Percentiles rank a stretch among this genome's conserved stretches.
These are phyloP conservation scores for Dothideomycetidae sp. DNA, from an alignment of 2,329 filamentous ascomycete genomes.

Conservation along the genomic window DNA sequence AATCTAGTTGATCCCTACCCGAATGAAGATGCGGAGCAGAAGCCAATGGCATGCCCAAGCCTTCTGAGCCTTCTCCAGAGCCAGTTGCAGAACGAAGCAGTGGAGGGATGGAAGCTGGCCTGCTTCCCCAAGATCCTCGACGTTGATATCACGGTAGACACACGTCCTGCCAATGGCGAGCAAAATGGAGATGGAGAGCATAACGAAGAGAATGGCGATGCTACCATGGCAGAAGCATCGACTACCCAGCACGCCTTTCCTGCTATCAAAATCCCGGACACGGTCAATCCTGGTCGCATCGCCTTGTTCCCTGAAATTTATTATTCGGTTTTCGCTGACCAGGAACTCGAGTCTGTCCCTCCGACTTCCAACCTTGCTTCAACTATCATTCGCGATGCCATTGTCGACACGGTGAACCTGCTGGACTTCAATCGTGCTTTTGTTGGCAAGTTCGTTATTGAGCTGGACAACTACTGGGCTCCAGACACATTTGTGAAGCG, in stretches of 20 bases:
- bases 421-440: slow-evolving; percentile 84
- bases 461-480: slow-evolving; percentile 88
- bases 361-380: slow-evolving; percentile 60
- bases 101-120: slow-evolving; percentile 58
- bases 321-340: slow-evolving; percentile 78
- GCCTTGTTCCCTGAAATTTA: slow-evolving; percentile 84
- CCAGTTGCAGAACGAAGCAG: slow-evolving; percentile 67
- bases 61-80: slow-evolving; percentile 70
- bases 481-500: slow-evolving; percentile 84
- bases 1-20: slow-evolving; percentile 74
- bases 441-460: slow-evolving; percentile 77
- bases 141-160: slow-evolving; percentile 12
- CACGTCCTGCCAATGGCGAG: slow-evolving; percentile 14
- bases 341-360: slow-evolving; percentile 76
- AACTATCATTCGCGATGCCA: slow-evolving; percentile 67
- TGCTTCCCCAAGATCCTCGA: slow-evolving; percentile 44
- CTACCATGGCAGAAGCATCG: slow-evolving; percentile 32
- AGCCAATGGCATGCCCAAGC: slow-evolving; percentile 51
- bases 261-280: slow-evolving; percentile 56
- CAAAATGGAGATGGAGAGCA: slow-evolving; percentile 48
- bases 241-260: slow-evolving; percentile 68
- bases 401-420: slow-evolving; percentile 87
- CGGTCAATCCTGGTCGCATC: slow-evolving; percentile 58
- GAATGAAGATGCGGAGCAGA: slow-evolving; percentile 39
- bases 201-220: slow-evolving; percentile 33